Evolutionary conservation across 176 grass and related monocot species (phyloP).

Genomic region (Typha latifolia): DNA sequence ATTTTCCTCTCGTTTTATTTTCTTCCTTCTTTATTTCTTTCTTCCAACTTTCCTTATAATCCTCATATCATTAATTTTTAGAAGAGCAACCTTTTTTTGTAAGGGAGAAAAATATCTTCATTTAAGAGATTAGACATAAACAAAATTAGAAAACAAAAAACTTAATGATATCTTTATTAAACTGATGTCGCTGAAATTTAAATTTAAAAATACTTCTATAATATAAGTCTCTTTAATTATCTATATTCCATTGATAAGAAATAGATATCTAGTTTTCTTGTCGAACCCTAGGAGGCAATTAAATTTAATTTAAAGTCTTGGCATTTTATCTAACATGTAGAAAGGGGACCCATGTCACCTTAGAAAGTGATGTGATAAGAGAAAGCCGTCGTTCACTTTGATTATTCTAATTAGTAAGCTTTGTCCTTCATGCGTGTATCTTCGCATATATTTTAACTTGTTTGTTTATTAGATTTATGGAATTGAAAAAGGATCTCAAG

Average conservation of each 20-base stretch:
- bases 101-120: too few relatives aligned
- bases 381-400: neutral
- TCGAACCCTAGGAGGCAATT: neutral
- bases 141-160: too few relatives aligned
- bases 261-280: neutral
- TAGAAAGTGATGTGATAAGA: neutral
- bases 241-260: neutral
- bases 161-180: too few relatives aligned
- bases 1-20: too few relatives aligned
- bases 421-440: constrained; percentile 12
- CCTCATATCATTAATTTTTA: too few relatives aligned
- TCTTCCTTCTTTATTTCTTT: too few relatives aligned
- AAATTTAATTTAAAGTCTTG: neutral
- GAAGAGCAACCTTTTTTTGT: too few relatives aligned
- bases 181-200: too few relatives aligned
- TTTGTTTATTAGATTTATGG: constrained; percentile 5
- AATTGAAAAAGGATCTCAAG: constrained; percentile 32
- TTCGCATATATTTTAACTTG: neutral
- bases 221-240: too few relatives aligned
- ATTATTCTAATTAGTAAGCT: neutral
- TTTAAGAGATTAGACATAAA: too few relatives aligned
- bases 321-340: constrained; percentile 6
- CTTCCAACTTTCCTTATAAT: too few relatives aligned
- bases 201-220: too few relatives aligned
- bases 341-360: neutral